phyloP scores from a whole-genome alignment of 2,329 filamentous ascomycete genomes.

The Pseudocercospora crystallina region DNA sequence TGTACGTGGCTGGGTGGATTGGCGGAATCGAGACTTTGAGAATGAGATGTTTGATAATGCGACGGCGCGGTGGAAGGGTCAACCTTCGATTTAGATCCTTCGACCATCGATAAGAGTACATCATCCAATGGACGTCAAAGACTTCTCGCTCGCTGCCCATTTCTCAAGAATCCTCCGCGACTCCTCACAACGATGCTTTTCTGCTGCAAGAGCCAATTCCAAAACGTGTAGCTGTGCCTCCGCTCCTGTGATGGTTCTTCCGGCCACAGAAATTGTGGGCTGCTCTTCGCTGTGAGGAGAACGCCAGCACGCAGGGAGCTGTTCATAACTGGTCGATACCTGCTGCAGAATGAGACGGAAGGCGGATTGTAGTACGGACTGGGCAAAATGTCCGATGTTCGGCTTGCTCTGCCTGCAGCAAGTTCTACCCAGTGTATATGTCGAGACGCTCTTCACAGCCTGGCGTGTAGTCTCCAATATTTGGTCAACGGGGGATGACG shows the following conservation, averaged over 20 bases:
- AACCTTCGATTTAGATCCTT: background rate
- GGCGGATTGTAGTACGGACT: background rate
- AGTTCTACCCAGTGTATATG: too few species aligned
- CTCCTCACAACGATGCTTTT: background rate
- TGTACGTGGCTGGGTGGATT: background rate
- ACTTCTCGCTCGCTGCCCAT: too few species aligned
- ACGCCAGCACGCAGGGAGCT: background rate
- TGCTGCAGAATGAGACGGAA: background rate
- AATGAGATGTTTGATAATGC: background rate
- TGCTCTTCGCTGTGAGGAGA: background rate
- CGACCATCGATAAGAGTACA: too few species aligned
- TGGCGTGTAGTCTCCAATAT: too few species aligned
- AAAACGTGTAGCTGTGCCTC: background rate
- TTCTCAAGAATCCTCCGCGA: background rate
- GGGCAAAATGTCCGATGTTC: too few species aligned
- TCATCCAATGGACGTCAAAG: too few species aligned
- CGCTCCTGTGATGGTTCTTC: background rate
- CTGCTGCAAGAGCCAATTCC: background rate
- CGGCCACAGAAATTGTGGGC: background rate
- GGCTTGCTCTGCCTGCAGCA: too few species aligned
- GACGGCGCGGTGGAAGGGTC: background rate
- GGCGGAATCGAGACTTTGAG: background rate
- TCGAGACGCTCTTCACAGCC: too few species aligned
- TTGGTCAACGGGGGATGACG: too few species aligned
- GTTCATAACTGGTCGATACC: background rate